These are phyloP conservation scores for Fusarium sp. DNA, from an alignment of 2,329 filamentous ascomycete genomes.

Conservation along the genomic window DNA sequence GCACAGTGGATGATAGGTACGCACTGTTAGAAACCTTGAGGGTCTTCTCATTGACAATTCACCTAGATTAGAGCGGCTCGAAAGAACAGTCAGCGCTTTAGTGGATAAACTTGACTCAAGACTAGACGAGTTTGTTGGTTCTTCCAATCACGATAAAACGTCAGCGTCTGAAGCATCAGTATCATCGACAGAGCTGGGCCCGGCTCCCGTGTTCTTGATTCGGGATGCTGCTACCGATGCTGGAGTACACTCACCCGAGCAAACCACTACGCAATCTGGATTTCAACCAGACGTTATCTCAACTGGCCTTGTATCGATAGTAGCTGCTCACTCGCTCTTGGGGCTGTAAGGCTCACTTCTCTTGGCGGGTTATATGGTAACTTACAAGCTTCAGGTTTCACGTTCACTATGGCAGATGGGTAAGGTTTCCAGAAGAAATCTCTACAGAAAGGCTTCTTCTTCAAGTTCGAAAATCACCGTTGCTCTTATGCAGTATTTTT, in stretches of 20 bases:
- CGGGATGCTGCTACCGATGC: constrained; percentile 47
- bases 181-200: constrained; percentile 7
- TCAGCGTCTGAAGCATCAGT: background rate
- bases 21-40: rapidly evolving
- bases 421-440: constrained; percentile 40
- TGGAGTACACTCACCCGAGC: constrained; percentile 39
- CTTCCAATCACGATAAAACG: background rate
- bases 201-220: constrained; percentile 47
- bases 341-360: constrained; percentile 27
- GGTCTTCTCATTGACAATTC: background rate
- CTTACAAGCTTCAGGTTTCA: constrained; percentile 42
- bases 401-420: constrained; percentile 48
- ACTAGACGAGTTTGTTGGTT: background rate
- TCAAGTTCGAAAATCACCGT: constrained; percentile 26
- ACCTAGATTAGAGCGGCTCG: constrained; percentile 29
- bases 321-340: constrained; percentile 39
- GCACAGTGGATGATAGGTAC: constrained; percentile 16
- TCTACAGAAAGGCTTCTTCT: constrained; percentile 25
- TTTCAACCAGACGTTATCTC: constrained; percentile 40
- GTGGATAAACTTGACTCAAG: constrained; percentile 32
- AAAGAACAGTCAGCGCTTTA: constrained; percentile 22
- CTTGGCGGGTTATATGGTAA: rapidly evolving
- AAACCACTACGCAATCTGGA: background rate
- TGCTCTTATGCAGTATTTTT: constrained; percentile 46
- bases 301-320: constrained; percentile 32